Conservation (phyloP, 768 basidiomycete genomes). For the Podaxis carcinomalis region DNA sequence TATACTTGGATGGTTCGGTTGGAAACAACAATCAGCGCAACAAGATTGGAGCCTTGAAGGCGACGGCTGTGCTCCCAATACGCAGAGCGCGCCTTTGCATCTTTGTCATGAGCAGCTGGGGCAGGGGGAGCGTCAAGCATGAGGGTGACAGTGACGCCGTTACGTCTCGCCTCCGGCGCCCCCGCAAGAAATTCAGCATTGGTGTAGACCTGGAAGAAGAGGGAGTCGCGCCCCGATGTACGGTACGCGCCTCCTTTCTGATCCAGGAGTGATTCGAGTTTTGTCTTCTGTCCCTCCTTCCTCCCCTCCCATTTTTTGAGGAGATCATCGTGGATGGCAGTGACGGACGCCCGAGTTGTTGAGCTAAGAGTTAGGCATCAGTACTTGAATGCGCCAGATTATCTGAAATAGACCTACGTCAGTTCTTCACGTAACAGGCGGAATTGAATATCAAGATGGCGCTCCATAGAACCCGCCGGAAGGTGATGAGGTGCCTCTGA, state of each 20-base stretch:
- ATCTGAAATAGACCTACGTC: no score
- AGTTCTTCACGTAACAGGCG: no score
- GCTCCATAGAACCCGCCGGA: slow-evolving; percentile 54
- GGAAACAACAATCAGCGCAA: slow-evolving; percentile 53
- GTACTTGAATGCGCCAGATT: no score
- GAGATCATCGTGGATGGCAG: no score
- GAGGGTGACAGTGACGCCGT: slow-evolving; percentile 11
- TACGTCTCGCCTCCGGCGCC: slow-evolving; percentile 22
- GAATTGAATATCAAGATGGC: slow-evolving; percentile 55
- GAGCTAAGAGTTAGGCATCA: no score
- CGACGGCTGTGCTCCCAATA: slow-evolving; percentile 69
- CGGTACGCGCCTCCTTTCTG: slow-evolving; percentile 57
- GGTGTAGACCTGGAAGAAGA: slow-evolving; percentile 64
- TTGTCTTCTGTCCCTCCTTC: slow-evolving; percentile 23
- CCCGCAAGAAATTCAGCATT: slow-evolving; percentile 43
- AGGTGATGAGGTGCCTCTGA: slow-evolving; percentile 60
- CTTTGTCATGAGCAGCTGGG: slow-evolving; percentile 37
- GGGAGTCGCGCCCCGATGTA: slow-evolving; percentile 35
- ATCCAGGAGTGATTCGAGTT: slow-evolving; percentile 41
- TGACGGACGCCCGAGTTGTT: no score
- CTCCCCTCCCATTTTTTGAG: slow-evolving; percentile 19
- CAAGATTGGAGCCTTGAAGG: slow-evolving; percentile 50
- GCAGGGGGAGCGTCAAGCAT: slow-evolving; percentile 55
- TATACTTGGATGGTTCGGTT: slow-evolving; percentile 33
- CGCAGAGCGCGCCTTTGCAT: slow-evolving; percentile 31